Percentiles rank a stretch among this genome's conserved stretches.
Evolutionary conservation across 2,329 filamentous ascomycete species (phyloP).

Genomic region (Lachnellula arida): DNA sequence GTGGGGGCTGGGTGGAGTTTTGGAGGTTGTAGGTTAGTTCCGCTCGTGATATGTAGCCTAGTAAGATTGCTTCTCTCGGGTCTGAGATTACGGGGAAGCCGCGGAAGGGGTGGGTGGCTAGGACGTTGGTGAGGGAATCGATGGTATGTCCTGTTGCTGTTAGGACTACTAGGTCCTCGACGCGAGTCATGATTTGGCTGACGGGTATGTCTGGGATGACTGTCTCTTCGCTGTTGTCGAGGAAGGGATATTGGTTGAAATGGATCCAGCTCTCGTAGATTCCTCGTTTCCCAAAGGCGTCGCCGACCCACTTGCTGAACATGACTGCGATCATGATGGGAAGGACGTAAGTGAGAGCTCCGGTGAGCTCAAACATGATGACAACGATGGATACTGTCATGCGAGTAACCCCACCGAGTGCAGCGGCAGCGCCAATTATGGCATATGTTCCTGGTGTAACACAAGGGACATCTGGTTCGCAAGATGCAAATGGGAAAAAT

Average conservation of each 20-base stretch:
- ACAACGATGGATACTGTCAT: conserved; percentile 99
- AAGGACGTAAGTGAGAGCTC: conserved; percentile 90
- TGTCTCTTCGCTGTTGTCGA: conserved; percentile 82
- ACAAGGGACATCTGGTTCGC: conserved; percentile 80
- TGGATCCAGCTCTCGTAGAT: conserved; percentile 99
- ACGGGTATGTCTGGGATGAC: conserved; percentile 78
- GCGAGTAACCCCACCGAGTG: conserved; percentile 87
- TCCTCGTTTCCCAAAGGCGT: conserved; percentile 85
- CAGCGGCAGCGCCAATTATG: conserved; percentile 90
- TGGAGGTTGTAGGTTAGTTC: conserved; percentile 81
- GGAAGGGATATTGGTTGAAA: conserved; percentile 90
- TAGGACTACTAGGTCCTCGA: conserved; percentile 85
- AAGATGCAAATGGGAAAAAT: conserved; percentile 74
- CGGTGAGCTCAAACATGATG: conserved; percentile 98
- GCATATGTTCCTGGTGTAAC: conserved; percentile 94
- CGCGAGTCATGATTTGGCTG: conserved; percentile 85
- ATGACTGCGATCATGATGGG: conserved; percentile 99
- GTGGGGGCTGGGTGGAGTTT: conserved; percentile 50
- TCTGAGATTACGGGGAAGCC: conserved; percentile 90
- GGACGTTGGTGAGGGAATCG: conserved; percentile 63
- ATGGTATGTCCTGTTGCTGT: conserved; percentile 87
- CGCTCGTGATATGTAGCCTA: conserved; percentile 91
- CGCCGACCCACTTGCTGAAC: conserved; percentile 97
- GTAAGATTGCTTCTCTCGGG: conserved; percentile 67
- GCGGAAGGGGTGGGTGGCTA: conserved; percentile 72